phyloP scores from a whole-genome alignment of 2,329 filamentous ascomycete species.

The Raffaelea arxii region DNA sequence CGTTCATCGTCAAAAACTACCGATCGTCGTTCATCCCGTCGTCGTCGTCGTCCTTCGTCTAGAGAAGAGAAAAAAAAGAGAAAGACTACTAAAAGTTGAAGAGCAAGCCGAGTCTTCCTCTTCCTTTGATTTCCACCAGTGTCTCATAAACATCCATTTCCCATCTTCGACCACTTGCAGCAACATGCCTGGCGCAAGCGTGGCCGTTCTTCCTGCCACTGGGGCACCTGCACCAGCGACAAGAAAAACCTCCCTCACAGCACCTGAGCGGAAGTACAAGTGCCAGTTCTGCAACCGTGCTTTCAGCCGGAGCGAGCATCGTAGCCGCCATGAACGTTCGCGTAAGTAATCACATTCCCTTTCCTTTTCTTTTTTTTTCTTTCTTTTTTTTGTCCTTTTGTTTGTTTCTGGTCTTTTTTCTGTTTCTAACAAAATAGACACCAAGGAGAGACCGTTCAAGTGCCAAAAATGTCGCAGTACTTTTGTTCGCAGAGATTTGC shows the following conservation, averaged over 20 bases:
- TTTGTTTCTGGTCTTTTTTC: not conserved
- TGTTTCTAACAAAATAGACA: slow-evolving; percentile 50
- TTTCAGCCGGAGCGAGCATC: slow-evolving; percentile 94
- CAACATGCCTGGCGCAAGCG: slow-evolving; percentile 62
- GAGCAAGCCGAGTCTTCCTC: not conserved
- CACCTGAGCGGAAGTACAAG: slow-evolving; percentile 97
- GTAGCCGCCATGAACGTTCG: slow-evolving; percentile 92
- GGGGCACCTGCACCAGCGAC: slow-evolving; percentile 60
- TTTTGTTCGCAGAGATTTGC: slow-evolving; percentile 92
- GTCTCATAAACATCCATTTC: not conserved
- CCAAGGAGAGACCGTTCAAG: slow-evolving; percentile 97
- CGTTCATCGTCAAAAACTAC: slow-evolving; percentile 13
- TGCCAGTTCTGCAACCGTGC: slow-evolving; percentile 98
- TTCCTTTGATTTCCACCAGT: not conserved
- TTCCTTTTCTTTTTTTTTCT: slow-evolving; percentile 3
- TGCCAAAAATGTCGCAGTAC: slow-evolving; percentile 97
- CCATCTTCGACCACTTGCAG: slow-evolving; percentile 20
- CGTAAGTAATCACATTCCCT: slow-evolving; percentile 56
- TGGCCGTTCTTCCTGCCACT: slow-evolving; percentile 54
- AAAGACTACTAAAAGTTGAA: not conserved
- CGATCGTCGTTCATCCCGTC: no score
- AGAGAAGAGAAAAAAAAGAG: not conserved
- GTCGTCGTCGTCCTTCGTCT: slow-evolving; percentile 9
- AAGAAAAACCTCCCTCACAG: slow-evolving; percentile 65
- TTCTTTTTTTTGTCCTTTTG: no score